These are phyloP conservation scores for Didymella pomorum DNA, from an alignment of 2,329 filamentous ascomycete species.

Conservation along the genomic window DNA sequence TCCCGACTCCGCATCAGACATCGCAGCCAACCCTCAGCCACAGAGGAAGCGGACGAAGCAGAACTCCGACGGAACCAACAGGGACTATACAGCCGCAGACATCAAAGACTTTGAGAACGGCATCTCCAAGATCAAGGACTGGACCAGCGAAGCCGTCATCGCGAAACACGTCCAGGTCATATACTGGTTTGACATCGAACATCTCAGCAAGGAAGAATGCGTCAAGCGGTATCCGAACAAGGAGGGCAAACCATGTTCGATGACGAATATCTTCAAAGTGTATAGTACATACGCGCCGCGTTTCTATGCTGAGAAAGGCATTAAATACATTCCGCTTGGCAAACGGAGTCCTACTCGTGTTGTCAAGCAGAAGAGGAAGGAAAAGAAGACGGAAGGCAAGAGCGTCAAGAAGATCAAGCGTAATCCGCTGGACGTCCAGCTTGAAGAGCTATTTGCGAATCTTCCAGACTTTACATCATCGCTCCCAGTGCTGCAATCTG, in stretches of 20 bases:
- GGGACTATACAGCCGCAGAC: not conserved
- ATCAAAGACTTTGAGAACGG: not conserved
- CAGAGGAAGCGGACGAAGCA: not conserved
- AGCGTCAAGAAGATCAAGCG: not conserved
- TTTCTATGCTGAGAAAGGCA: slow-evolving; percentile 5
- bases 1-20: not conserved
- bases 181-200: slow-evolving; percentile 7
- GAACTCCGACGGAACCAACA: not conserved
- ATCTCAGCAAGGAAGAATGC: slow-evolving; percentile 2
- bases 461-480: not conserved
- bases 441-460: not conserved
- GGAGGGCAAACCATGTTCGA: not conserved
- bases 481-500: not conserved
- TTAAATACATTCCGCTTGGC: not conserved
- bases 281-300: slow-evolving; percentile 4
- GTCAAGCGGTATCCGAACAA: slow-evolving; percentile 6
- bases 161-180: not conserved
- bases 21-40: not conserved
- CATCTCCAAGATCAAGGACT: not conserved
- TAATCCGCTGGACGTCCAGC: not conserved
- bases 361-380: not conserved
- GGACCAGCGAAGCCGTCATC: not conserved
- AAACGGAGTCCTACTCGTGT: not conserved
- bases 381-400: not conserved
- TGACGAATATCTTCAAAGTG: slow-evolving; percentile 1